Evolutionary conservation across 2,329 filamentous ascomycete species (phyloP).

Genomic region (Botrytis byssoidea): DNA sequence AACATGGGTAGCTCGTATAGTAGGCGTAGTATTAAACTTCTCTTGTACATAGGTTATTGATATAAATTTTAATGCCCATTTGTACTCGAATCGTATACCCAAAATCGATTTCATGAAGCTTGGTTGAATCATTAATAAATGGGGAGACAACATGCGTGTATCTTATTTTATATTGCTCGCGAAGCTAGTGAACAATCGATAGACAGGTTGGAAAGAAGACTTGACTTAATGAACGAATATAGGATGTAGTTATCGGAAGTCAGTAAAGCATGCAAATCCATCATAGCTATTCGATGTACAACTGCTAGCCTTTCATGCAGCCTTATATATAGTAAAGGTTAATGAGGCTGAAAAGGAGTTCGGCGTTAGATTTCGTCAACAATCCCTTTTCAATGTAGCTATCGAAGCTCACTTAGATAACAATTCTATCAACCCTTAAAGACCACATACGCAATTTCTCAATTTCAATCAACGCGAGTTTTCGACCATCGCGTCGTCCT

Average conservation of each 20-base stretch:
- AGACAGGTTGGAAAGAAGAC: not conserved
- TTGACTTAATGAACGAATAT: not conserved
- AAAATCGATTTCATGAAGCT: not conserved
- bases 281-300: not conserved
- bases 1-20: not conserved
- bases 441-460: conserved; percentile 8
- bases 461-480: conserved; percentile 29
- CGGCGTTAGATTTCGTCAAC: not conserved
- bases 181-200: not conserved
- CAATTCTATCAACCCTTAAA: not conserved
- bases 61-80: conserved; percentile 8
- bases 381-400: not conserved
- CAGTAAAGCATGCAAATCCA: not conserved
- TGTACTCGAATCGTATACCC: not conserved
- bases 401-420: conserved; percentile 1
- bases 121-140: not conserved
- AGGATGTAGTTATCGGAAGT: not conserved
- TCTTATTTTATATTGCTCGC: not conserved
- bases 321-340: not conserved
- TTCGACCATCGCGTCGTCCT: conserved; percentile 29
- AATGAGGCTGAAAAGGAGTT: conserved; percentile 7
- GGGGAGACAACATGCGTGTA: not conserved
- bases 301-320: not conserved
- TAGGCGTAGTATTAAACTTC: conserved; percentile 1
- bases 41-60: conserved; percentile 16